These are phyloP conservation scores for Picea engelmannii DNA, from an alignment of 83 land plant species.

Conservation along the genomic window DNA sequence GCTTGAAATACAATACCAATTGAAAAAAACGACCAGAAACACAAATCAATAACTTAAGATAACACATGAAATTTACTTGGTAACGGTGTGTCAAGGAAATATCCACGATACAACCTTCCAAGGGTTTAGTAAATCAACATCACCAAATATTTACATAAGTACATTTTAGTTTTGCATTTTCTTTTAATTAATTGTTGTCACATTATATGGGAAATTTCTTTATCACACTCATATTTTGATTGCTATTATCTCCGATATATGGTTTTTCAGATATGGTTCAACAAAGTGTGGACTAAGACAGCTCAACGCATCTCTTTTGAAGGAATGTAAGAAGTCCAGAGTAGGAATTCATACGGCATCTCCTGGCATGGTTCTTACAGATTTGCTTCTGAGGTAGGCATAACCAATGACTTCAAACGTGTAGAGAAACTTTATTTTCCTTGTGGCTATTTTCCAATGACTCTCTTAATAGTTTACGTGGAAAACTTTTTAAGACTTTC, in stretches of 20 bases:
- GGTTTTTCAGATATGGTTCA: constrained; percentile 81
- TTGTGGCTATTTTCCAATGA: neutral
- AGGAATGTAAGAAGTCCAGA: constrained; percentile 80
- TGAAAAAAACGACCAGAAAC: too few species aligned
- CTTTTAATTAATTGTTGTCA: too few species aligned
- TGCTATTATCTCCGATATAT: neutral
- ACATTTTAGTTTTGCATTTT: too few species aligned
- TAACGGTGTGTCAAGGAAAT: too few species aligned
- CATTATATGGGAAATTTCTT: neutral
- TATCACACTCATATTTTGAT: neutral
- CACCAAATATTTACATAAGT: neutral
- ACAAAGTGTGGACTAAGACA: constrained; percentile 97
- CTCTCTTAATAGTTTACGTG: neutral
- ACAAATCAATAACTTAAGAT: too few species aligned
- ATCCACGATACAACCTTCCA: neutral
- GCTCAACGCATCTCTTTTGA: constrained; percentile 81
- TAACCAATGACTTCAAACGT: neutral
- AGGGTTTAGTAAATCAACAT: neutral
- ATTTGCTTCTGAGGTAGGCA: constrained; percentile 83
- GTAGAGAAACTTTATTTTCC: neutral
- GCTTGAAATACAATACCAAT: too few species aligned
- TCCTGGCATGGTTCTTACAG: constrained; percentile 99
- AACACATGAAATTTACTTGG: too few species aligned
- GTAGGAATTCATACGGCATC: constrained; percentile 98
- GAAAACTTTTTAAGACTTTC: neutral